Evolutionary conservation across 371 early-diverging fungal species (phyloP), one percentile per base, ranked within the genome.

Genomic region (Astathelohania contejeani): DNA sequence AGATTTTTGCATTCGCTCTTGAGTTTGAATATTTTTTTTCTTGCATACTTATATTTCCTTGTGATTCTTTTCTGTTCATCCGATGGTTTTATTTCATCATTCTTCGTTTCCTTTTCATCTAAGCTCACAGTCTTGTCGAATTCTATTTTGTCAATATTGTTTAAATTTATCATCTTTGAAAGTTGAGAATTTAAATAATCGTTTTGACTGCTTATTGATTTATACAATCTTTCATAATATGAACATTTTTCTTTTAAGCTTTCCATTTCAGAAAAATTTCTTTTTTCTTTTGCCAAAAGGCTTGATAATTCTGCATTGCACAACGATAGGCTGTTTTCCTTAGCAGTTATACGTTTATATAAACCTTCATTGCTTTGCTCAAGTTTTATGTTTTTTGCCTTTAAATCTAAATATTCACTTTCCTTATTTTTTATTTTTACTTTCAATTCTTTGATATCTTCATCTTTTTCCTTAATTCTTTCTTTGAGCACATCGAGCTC

Each of bases 271-370:
- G 20, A 27, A 18, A 28, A 28, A 1, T 43, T 35, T 45, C 55
- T 63, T 45, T 63, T 67, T 16, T 56, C 49, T 49, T 57, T 55
- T 14, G 24, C 23, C 40, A 67, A 37, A 27, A 67, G 4, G 26
- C 60, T 62, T 12, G 56, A 35, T 7, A 67, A 27, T 40, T 72
- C 72, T n/a, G 12, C 16, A 29, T 66, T 72, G 56, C 69, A 66
- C n/a, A 61, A 14, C 3, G 38, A 32, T 12, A 72, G 23, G 12
- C 60, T 47, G 23, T 53, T 60, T 2, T 70, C 66, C 49, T 66
- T 65, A 10, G 56, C 29, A 24, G 62, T 63, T 10, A 63, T 20
- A 29, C 60, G 43, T 39, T 62, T 65, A 43, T 51, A 45, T 24
- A 65, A 39, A 1, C 47, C 14, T 23, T 37, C 56, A 29, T 45